Evolutionary conservation across 768 basidiomycete genomes (phyloP).

Genomic region (Suillus subaureus): DNA sequence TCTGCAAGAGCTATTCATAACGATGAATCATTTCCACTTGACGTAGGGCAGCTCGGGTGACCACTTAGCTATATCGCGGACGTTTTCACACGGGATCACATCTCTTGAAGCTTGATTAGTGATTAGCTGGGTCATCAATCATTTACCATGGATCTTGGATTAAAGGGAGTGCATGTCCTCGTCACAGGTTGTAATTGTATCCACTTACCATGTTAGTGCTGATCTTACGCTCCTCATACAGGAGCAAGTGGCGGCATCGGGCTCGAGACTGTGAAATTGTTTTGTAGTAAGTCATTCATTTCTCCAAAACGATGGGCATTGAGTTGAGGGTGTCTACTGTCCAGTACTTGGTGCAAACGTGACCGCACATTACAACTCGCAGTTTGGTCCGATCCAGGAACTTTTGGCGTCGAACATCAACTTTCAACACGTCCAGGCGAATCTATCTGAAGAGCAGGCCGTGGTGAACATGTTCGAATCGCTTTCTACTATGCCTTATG

Average conservation of each 20-base stretch:
- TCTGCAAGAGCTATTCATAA: neutral
- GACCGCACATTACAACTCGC: slow-evolving; percentile 71
- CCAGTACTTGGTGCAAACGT: slow-evolving; percentile 72
- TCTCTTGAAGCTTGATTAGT: neutral
- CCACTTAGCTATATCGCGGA: slow-evolving; percentile 4
- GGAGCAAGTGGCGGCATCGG: slow-evolving; percentile 82
- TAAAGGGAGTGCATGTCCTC: slow-evolving; percentile 65
- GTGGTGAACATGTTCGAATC: slow-evolving; percentile 52
- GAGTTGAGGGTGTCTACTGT: neutral
- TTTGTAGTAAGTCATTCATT: slow-evolving; percentile 51
- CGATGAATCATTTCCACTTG: neutral
- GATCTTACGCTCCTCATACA: slow-evolving; percentile 20
- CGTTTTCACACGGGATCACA: neutral
- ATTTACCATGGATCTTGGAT: slow-evolving; percentile 53
- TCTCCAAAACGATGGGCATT: neutral
- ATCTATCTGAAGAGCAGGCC: slow-evolving; percentile 59
- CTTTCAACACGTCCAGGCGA: slow-evolving; percentile 48
- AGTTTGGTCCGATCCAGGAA: slow-evolving; percentile 41
- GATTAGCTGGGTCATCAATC: no score
- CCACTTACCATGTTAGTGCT: neutral
- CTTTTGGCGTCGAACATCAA: slow-evolving; percentile 39
- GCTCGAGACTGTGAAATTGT: slow-evolving; percentile 57
- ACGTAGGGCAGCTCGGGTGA: neutral
- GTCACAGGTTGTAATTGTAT: slow-evolving; percentile 52
- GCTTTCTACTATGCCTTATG: slow-evolving; percentile 40